Evolutionary conservation across 2,329 filamentous ascomycete genomes (phyloP), one percentile per base, ranked within the genome.

Genomic region (Calonectria montana): DNA sequence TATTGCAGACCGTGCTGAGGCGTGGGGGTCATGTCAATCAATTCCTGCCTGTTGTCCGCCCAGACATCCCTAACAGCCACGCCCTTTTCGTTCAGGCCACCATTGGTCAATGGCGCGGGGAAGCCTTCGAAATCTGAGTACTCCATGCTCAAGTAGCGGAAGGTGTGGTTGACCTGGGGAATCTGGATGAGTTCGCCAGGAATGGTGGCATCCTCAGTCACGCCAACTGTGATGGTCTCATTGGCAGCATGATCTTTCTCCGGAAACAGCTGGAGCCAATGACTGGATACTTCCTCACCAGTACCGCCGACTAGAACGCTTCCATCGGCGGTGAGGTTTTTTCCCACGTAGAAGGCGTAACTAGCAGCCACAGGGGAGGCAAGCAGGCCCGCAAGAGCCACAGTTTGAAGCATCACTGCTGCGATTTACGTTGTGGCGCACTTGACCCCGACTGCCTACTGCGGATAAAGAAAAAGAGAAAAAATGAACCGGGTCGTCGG

Each of bases 321-420:
- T 35, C 84, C 84, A 71, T 84, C 82, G 16, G 81, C 77, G 0
- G 86, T 87, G 71, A 87, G 82, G 45, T 82, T 80, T 71, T 86
- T 86, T 71, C 86, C 86, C 21, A 87, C 84, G 65, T 87, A 87
- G 77, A 87, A 87, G 16, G 84, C 85, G 76, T 87, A 86, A 78
- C 86, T 87, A 16, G 76, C 76, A 16, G 70, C 61, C 4, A 63
- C 74, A 0, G 76, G 76, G 7, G 65, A 69, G 2, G 48, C 76
- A 25, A 78, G 53, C 37, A 69, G 41, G 12, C 48, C 65, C 48
- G 59, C 41, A 2, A 65, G 27, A 31, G 48, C 25, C 39, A 69
- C 23, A 2, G 37, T 37, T 59, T 65, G 67, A 23, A 69, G 67
- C 21, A 57, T 59, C n/a, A 39, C n/a, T 5, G 59, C 23, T 47